Conservation (phyloP, 75 land plant genomes). For the Cunninghamia lanceolata region DNA sequence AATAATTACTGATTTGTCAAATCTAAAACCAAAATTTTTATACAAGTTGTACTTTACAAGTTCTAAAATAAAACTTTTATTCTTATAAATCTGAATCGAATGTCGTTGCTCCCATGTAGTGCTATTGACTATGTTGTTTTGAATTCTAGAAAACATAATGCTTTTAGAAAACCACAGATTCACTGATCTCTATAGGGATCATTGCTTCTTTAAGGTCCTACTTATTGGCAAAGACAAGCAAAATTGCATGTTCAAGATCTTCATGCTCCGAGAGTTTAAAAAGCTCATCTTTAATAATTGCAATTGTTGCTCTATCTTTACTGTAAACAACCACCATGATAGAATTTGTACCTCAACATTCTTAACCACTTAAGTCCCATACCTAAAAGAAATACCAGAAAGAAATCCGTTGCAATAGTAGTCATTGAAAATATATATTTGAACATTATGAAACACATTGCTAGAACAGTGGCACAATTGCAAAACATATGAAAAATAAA, state of each 20-base stretch:
- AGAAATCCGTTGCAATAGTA: conserved; percentile 5
- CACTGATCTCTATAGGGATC: conserved; percentile 97
- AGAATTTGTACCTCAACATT: conserved; percentile 88
- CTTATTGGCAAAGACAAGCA: conserved; percentile 94
- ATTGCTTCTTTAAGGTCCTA: no score
- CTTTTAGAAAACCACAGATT: conserved; percentile 11
- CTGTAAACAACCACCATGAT: conserved; percentile 89
- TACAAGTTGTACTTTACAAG: no score
- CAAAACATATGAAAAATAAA: no score
- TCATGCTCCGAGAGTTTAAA: conserved; percentile 85
- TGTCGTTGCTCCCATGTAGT: no score
- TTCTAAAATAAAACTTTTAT: no score
- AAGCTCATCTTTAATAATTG: conserved; percentile 89
- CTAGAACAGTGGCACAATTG: not conserved
- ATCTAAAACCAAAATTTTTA: no score
- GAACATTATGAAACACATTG: not conserved
- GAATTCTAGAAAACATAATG: not conserved
- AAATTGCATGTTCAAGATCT: conserved; percentile 71
- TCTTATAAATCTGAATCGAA: no score
- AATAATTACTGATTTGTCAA: no score
- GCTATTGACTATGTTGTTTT: no score
- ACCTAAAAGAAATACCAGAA: no score
- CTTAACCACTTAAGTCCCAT: conserved; percentile 99
- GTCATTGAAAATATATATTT: not conserved
- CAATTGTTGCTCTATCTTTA: conserved; percentile 84